A percentile compares a stretch with the other conserved stretches of the same genome.
Conservation (phyloP, 1,284 basidiomycete species). For the Dichomitus squalens region DNA sequence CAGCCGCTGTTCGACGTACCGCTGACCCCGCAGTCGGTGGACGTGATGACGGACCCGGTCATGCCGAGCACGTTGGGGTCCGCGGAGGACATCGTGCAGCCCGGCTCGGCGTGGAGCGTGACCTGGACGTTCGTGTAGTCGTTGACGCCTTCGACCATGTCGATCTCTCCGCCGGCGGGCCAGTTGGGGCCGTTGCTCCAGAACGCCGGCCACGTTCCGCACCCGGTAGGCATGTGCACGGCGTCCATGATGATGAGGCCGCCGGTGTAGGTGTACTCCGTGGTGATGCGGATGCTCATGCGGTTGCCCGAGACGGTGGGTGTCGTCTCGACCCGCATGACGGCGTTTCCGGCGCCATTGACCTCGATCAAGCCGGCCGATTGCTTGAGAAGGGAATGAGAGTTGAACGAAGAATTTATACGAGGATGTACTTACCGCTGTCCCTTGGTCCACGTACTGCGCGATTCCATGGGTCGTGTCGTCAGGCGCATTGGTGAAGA, state of each 20-base stretch:
- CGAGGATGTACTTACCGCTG: conserved; percentile 49
- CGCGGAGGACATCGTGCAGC: conserved; percentile 63
- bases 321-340: conserved; percentile 87
- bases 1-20: conserved; percentile 72
- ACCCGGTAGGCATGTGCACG: conserved; percentile 90
- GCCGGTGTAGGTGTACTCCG: conserved; percentile 61
- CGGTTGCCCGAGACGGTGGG: conserved; percentile 64
- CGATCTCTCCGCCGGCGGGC: conserved; percentile 81
- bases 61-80: conserved; percentile 54
- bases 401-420: too few relatives aligned
- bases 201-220: conserved; percentile 81
- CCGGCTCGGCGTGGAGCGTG: conserved; percentile 76
- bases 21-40: conserved; percentile 64
- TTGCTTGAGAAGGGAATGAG: conserved; percentile 36
- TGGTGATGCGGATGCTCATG: conserved; percentile 77
- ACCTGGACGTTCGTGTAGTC: conserved; percentile 80
- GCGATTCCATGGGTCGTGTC: conserved; percentile 74
- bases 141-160: conserved; percentile 84
- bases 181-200: conserved; percentile 69
- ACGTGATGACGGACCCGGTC: conserved; percentile 60
- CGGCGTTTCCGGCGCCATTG: conserved; percentile 69
- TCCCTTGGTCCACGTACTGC: conserved; percentile 56
- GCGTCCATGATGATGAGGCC: conserved; percentile 82
- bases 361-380: conserved; percentile 55
- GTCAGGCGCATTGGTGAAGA: conserved; percentile 72